A percentile compares a stretch with the other conserved stretches of the same genome.
These are phyloP conservation scores for Leishmania tropica DNA, from an alignment of 208 protist genomes.

Conservation along the genomic window DNA sequence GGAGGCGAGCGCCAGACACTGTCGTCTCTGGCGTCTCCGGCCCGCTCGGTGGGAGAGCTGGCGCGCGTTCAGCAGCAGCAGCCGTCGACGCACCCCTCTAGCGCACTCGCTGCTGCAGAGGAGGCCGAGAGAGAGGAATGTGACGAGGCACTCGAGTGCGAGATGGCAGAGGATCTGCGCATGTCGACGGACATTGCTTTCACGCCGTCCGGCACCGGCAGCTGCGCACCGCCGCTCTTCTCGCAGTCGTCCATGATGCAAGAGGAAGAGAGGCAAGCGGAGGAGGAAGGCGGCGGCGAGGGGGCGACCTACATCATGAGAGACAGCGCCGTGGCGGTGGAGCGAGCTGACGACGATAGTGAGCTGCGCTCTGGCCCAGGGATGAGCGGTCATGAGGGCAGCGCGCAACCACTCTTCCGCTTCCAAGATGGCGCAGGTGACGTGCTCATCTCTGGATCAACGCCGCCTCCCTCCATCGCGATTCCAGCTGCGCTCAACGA, in stretches of 20 bases:
- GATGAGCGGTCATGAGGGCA: neutral
- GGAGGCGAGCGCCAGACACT: neutral
- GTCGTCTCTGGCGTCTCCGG: neutral
- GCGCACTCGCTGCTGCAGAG: neutral
- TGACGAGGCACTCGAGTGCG: constrained; percentile 39
- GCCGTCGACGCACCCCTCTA: no score
- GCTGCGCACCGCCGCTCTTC: constrained; percentile 18
- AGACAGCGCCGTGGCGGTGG: neutral
- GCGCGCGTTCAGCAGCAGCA: neutral
- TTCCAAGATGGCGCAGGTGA: neutral
- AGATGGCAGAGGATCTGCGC: constrained; percentile 65
- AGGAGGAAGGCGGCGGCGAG: neutral
- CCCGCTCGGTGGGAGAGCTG: neutral
- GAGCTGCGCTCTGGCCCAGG: neutral
- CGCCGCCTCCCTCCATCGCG: neutral
- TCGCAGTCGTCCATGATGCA: constrained; percentile 32
- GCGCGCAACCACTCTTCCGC: neutral
- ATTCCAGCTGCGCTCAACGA: neutral
- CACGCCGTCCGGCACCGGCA: constrained; percentile 36
- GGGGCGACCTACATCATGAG: neutral
- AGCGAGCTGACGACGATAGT: neutral
- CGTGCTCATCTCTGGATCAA: neutral
- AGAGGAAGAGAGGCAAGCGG: constrained; percentile 19
- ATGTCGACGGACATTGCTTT: constrained; percentile 74
- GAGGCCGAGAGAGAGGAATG: constrained; percentile 21